Evolutionary conservation across 805 yeast species (phyloP).

Genomic region (Yarrowia sp.): DNA sequence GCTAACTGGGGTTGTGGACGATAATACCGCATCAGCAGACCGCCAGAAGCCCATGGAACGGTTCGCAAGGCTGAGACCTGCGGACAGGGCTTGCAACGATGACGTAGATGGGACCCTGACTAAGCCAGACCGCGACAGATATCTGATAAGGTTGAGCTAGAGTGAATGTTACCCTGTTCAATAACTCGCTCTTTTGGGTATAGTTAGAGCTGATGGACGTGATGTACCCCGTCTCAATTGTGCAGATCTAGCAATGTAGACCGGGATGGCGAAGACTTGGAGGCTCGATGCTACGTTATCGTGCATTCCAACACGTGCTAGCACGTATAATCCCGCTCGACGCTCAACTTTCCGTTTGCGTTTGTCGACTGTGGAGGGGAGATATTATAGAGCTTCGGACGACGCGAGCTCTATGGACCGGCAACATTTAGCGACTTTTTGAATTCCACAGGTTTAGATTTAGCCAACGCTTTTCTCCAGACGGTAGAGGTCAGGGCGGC

Average conservation of each 20-base stretch:
- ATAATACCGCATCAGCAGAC: too few species aligned
- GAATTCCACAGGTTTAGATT: background rate
- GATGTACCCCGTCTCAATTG: background rate
- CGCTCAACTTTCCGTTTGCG: too few species aligned
- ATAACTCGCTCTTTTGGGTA: background rate
- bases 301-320: too few species aligned
- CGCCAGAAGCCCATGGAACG: background rate
- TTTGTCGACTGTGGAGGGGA: too few species aligned
- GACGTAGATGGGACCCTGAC: background rate
- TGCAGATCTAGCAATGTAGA: background rate
- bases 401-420: too few species aligned
- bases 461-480: background rate
- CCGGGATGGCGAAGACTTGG: too few species aligned
- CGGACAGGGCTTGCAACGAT: too few species aligned
- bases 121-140: background rate
- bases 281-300: too few species aligned
- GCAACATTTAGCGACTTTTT: conserved; percentile 6
- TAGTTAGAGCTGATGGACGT: background rate
- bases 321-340: too few species aligned
- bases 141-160: background rate
- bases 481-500: conserved; percentile 1
- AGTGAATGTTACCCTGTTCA: background rate
- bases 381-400: too few species aligned
- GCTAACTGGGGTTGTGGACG: too few species aligned
- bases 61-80: too few species aligned